Base-by-base conservation (phyloP, 345 rosid species). In the Ceriops tagal region DNA sequence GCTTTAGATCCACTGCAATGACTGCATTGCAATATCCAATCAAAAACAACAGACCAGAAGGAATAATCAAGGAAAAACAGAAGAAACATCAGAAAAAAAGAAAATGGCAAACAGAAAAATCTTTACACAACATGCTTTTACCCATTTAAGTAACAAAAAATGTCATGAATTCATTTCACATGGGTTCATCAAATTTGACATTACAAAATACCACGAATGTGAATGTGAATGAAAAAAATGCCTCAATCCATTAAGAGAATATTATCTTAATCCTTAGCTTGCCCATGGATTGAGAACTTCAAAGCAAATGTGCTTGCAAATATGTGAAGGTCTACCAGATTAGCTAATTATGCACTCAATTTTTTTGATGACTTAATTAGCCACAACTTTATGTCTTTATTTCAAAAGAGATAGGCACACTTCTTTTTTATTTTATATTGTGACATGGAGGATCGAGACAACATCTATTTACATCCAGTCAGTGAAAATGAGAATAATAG, bases 1-100 rank as follows among this genome's bases (percentile, higher is more conserved):
- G 96, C 92, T 87, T 95, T 79, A 95, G 81, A 80, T 95, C 93
- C 78, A 95, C 83, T 8, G 99, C 80, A 43, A 90, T 86, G 28
- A 92, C 99, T 93, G 79, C 75, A 84, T 53, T 32, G 18, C 53
- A 61, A 47, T 1, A 53, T 24, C 52, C 51, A 55, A 69, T 61
- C 21, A 0, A 58, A 65, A 73, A 57, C 3, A 57, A 57, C 18
- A 60, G 56, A 49, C 28, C 30, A 64, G 60, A 34, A 49, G 8
- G 34, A 34, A 4, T 31, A 8, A 64, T 58, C 2, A 52, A 53
- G 11, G 26, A 57, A 24, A 35, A 15, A 70, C 31, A 22, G 34
- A 51, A 19, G 22, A 24, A 65, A 65, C 15, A 3, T 24, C 13
- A 6, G 4, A 18, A 37, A 59, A 22, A 10, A 27, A 0, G 21